Base-by-base conservation (phyloP, 768 basidiomycete species). In the Tulasnella sp. region DNA sequence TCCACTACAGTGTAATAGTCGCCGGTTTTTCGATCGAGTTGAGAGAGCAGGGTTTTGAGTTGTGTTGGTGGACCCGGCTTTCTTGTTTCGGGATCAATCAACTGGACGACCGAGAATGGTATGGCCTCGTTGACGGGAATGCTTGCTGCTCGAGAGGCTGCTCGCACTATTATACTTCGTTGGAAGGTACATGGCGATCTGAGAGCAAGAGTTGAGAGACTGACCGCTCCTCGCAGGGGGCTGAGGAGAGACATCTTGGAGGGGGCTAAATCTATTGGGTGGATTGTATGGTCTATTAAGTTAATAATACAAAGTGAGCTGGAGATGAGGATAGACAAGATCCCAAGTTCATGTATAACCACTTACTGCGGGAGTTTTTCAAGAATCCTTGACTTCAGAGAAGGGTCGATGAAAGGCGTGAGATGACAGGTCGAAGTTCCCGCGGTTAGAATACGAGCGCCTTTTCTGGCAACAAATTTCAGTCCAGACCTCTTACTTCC, bases 1-100 rank as follows among this genome's bases (percentile, higher is more conserved):
- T 90, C 84, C 16, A 70, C 35, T 62, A 92, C 86, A 77, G 89
- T 86, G 72, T 90, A 78, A 75, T 83, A 82, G 71, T 82, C 80
- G 0, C 79, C 80, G 19, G 82, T 78, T 11, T 76, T 76, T 29
- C 52, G 52, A 77, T 87, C 80, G 62, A 86, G 76, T 22, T 79
- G 74, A 8, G 78, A 78, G 75, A 92, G 83, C 68, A 92, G 78
- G 3, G 78, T 75, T 0, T 65, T 22, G 39, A 90, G 82, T 5
- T 77, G 77, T 9, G 75, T 77, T 1, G 80, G 80, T 0, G 75
- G 78, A 0, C 80, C 79, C 29, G 85, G 83, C 5, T 59, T 59
- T 9, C 78, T 78, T 5, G 84, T 84, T 26, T 81, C 78, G 1
- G 84, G 80, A 75, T 89, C 83, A 66, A 84, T 80, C 66, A 88